These are phyloP conservation scores for Nitzschia inconspicua DNA, from an alignment of 108 stramenopile species.

Conservation along the genomic window DNA sequence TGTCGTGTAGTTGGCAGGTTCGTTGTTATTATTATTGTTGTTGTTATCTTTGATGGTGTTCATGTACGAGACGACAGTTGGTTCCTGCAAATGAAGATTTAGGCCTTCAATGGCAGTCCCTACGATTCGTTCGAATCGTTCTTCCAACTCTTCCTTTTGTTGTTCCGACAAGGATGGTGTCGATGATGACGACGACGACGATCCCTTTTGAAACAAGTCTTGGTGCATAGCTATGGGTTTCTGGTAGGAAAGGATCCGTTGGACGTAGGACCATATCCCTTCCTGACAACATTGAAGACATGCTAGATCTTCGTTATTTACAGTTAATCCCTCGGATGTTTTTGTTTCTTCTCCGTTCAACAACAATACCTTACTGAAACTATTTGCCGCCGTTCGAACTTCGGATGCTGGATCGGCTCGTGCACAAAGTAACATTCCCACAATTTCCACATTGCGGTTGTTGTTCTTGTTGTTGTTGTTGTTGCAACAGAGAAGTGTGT, in stretches of 20 bases:
- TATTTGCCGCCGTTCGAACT: constrained; percentile 24
- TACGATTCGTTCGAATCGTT: constrained; percentile 69
- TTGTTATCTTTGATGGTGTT: neutral
- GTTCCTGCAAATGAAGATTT: constrained; percentile 21
- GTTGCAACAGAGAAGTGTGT: neutral
- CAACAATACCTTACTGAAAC: neutral
- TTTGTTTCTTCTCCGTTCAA: neutral
- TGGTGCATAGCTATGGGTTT: constrained; percentile 35
- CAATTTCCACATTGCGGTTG: constrained; percentile 19
- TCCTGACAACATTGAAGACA: neutral
- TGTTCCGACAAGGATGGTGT: constrained; percentile 23
- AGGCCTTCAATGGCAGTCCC: constrained; percentile 37
- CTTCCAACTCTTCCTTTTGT: constrained; percentile 67
- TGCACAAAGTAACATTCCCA: constrained; percentile 34
- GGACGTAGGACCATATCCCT: constrained; percentile 33
- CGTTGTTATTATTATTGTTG: neutral
- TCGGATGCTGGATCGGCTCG: constrained; percentile 37
- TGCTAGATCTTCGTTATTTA: neutral
- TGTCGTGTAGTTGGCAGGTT: neutral
- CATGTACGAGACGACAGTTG: neutral
- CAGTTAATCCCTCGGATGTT: too few relatives aligned
- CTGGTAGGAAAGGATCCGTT: constrained; percentile 40
- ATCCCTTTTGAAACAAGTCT: constrained; percentile 37
- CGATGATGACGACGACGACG: neutral
- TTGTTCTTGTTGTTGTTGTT: constrained; percentile 4